Evolutionary conservation across 169 alveolate species (phyloP).

Genomic region (Babesia sp.): DNA sequence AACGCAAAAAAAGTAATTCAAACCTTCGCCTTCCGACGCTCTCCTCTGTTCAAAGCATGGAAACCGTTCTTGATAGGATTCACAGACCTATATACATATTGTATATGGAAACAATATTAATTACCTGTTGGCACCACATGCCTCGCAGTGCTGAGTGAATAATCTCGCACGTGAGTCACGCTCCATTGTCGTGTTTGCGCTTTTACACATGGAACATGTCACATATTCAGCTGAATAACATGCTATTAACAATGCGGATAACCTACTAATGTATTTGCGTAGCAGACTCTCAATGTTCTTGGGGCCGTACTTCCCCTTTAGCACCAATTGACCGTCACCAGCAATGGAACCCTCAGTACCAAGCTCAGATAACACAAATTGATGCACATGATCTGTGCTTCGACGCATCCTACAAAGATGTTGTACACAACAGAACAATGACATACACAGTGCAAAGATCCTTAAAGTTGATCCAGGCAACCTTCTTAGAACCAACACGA

Average conservation of each 20-base stretch:
- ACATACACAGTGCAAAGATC: conserved; percentile 85
- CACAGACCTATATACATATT: conserved; percentile 80
- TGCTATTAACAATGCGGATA: neutral
- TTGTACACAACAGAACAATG: neutral
- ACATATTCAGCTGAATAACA: conserved; percentile 87
- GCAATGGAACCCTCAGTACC: conserved; percentile 92
- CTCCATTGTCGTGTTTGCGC: conserved; percentile 88
- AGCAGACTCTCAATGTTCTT: conserved; percentile 90
- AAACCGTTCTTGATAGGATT: conserved; percentile 90
- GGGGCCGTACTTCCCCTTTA: conserved; percentile 91
- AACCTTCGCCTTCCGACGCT: conserved; percentile 88
- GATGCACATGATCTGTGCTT: conserved; percentile 90
- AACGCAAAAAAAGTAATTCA: neutral
- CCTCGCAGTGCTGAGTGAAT: conserved; percentile 87
- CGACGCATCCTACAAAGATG: conserved; percentile 82
- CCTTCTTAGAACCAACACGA: conserved; percentile 94
- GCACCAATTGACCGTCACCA: conserved; percentile 91
- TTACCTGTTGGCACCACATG: conserved; percentile 90
- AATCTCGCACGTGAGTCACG: conserved; percentile 89
- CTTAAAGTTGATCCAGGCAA: conserved; percentile 92
- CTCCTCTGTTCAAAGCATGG: conserved; percentile 92
- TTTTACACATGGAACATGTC: conserved; percentile 92
- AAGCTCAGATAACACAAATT: conserved; percentile 91
- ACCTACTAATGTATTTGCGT: conserved; percentile 86
- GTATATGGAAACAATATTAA: neutral